A percentile compares a stretch with the other conserved stretches of the same genome.
phyloP scores from a whole-genome alignment of 805 yeast species.

The Metschnikowia lunata region DNA sequence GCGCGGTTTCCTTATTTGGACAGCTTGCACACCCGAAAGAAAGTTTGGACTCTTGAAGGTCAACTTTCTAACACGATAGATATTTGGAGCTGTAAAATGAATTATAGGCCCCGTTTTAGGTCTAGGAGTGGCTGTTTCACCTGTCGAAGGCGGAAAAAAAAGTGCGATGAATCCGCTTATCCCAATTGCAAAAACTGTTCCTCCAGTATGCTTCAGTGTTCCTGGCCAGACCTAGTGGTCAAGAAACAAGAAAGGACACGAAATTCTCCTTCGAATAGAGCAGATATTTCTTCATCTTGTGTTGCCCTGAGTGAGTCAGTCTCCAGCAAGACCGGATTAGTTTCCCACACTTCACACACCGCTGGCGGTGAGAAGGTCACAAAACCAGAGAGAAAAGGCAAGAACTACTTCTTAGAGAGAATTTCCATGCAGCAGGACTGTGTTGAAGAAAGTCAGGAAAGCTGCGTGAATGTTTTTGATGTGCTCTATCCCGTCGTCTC shows the following conservation, averaged over 20 bases:
- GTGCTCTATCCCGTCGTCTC: background rate
- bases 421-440: slow-evolving; percentile 40
- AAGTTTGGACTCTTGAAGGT: no score
- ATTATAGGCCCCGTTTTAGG: background rate
- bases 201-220: slow-evolving; percentile 11
- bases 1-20: slow-evolving; percentile 13
- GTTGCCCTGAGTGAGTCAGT: no score
- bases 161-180: slow-evolving; percentile 46
- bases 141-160: slow-evolving; percentile 60
- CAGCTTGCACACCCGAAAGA: no score
- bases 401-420: slow-evolving; percentile 21
- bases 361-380: background rate
- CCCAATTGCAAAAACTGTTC: slow-evolving; percentile 15
- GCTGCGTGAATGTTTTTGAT: background rate
- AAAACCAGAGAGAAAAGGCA: slow-evolving; percentile 10
- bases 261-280: no score
- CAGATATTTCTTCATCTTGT: no score
- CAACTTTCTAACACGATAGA: no score
- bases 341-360: no score
- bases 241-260: background rate
- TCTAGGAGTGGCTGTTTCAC: slow-evolving; percentile 32
- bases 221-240: slow-evolving; percentile 15
- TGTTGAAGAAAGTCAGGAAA: slow-evolving; percentile 20
- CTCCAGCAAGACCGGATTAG: no score
- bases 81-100: no score